Percentiles rank a stretch among this genome's conserved stretches.
phyloP scores from a whole-genome alignment of 2,329 filamentous ascomycete species.

The Bipolaris sorokiniana region DNA sequence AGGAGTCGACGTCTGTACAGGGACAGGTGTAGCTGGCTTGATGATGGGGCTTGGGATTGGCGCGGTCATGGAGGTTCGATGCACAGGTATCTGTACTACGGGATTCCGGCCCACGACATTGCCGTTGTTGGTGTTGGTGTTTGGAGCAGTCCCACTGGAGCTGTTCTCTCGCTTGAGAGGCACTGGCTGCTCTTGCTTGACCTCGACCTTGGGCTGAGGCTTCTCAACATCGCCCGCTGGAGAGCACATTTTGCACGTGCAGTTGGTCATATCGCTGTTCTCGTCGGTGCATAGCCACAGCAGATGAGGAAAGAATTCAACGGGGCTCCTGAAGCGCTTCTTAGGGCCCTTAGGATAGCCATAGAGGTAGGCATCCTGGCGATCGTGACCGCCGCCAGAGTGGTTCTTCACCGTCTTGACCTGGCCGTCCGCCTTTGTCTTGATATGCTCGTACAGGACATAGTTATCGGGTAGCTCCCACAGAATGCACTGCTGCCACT shows the following conservation, averaged over 20 bases:
- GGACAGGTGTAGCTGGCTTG: slow-evolving; percentile 21
- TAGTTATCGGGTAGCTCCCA: slow-evolving; percentile 63
- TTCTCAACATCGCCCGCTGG: slow-evolving; percentile 54
- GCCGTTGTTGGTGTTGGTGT: not conserved
- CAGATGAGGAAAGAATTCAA: slow-evolving; percentile 66
- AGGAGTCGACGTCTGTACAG: slow-evolving; percentile 9
- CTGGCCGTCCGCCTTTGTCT: slow-evolving; percentile 57
- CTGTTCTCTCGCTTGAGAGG: slow-evolving; percentile 38
- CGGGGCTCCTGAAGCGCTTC: slow-evolving; percentile 64
- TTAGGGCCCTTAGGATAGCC: slow-evolving; percentile 63
- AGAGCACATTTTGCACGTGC: slow-evolving; percentile 63
- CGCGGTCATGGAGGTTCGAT: slow-evolving; percentile 26
- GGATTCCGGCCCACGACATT: slow-evolving; percentile 24
- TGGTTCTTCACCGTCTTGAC: slow-evolving; percentile 58
- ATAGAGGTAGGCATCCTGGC: slow-evolving; percentile 66
- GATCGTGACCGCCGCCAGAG: slow-evolving; percentile 58
- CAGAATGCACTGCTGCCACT: slow-evolving; percentile 56
- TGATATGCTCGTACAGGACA: slow-evolving; percentile 64
- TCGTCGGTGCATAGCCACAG: slow-evolving; percentile 63
- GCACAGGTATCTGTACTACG: slow-evolving; percentile 36
- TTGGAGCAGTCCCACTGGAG: slow-evolving; percentile 13
- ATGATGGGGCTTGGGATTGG: slow-evolving; percentile 31
- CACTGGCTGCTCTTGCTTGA: slow-evolving; percentile 26
- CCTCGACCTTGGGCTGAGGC: slow-evolving; percentile 32
- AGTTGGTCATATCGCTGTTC: slow-evolving; percentile 60